Conservation (phyloP, 2,329 filamentous ascomycete species). For the Dendrostoma leiphaemia region DNA sequence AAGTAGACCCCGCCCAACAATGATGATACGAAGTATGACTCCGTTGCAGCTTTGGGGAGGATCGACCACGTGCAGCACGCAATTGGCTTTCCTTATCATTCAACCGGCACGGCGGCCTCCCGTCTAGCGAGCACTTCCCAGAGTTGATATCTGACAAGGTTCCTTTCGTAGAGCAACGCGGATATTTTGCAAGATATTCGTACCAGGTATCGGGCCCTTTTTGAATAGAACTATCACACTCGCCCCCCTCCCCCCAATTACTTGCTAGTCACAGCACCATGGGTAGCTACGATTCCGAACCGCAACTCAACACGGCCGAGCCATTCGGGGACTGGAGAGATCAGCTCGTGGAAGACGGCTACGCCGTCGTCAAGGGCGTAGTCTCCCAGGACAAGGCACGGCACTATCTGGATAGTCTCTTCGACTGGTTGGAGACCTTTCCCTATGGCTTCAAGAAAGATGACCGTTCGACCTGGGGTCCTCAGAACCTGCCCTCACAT, state of each 20-base stretch:
- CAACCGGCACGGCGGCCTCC: too few relatives aligned
- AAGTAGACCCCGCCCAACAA: too few relatives aligned
- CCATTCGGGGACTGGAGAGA: conserved; percentile 3
- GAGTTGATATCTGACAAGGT: too few relatives aligned
- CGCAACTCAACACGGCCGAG: not conserved
- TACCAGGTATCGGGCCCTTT: too few relatives aligned
- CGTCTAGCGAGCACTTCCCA: too few relatives aligned
- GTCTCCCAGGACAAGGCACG: not conserved
- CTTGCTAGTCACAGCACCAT: not conserved
- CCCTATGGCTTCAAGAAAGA: conserved; percentile 6
- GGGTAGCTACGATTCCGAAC: conserved; percentile 3
- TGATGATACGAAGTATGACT: too few relatives aligned
- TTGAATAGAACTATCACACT: not conserved
- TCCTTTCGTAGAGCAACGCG: too few relatives aligned
- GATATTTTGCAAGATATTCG: too few relatives aligned
- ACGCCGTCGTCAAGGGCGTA: conserved; percentile 1
- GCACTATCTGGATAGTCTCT: conserved; percentile 5
- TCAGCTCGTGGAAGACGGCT: conserved; percentile 1
- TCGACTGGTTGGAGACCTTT: conserved; percentile 5
- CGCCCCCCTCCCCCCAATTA: not conserved
- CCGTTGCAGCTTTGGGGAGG: too few relatives aligned
- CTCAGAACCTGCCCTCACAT: conserved; percentile 2
- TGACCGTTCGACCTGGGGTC: conserved; percentile 1
- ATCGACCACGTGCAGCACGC: too few relatives aligned
- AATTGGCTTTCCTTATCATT: too few relatives aligned